phyloP scores from a whole-genome alignment of 2,329 filamentous ascomycete species.

The Graphilbum sp. region DNA sequence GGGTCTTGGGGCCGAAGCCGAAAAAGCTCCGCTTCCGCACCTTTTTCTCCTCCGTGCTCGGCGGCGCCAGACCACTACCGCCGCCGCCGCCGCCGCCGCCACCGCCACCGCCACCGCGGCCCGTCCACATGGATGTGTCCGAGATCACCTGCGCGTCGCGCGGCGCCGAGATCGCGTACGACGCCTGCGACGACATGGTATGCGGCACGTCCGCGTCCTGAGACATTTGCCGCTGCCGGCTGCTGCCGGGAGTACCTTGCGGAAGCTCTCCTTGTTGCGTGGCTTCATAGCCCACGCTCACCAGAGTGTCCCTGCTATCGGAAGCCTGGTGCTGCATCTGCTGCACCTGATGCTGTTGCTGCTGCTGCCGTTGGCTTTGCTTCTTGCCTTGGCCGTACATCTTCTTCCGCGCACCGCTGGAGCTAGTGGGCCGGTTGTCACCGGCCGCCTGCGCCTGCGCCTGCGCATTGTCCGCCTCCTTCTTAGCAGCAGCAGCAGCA shows the following conservation, averaged over 20 bases:
- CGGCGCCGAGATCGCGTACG: slow-evolving; percentile 60
- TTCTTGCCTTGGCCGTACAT: slow-evolving; percentile 13
- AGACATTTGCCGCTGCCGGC: slow-evolving; percentile 7
- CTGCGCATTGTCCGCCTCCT: slow-evolving; percentile 23
- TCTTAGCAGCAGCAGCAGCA: slow-evolving; percentile 12
- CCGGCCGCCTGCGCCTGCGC: slow-evolving; percentile 22
- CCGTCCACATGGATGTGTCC: slow-evolving; percentile 68
- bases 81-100: slow-evolving; percentile 34
- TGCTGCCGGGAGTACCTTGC: slow-evolving; percentile 4
- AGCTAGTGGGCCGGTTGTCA: slow-evolving; percentile 2
- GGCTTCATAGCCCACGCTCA: slow-evolving; percentile 42
- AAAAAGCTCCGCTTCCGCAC: slow-evolving; percentile 65
- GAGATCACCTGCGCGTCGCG: slow-evolving; percentile 74
- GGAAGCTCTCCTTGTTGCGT: slow-evolving; percentile 33
- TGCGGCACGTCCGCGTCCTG: slow-evolving; percentile 17
- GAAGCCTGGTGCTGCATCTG: neutral
- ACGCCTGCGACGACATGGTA: slow-evolving; percentile 22
- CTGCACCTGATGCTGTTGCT: slow-evolving; percentile 13
- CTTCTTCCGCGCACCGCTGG: slow-evolving; percentile 23
- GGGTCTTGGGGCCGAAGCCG: slow-evolving; percentile 46
- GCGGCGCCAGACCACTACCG: slow-evolving; percentile 28
- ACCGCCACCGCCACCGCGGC: neutral
- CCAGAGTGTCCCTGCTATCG: slow-evolving; percentile 26
- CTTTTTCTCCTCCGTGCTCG: slow-evolving; percentile 57
- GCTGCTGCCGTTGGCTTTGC: slow-evolving; percentile 13